phyloP scores from a whole-genome alignment of 768 basidiomycete genomes.

The Auriscalpium microsporum region DNA sequence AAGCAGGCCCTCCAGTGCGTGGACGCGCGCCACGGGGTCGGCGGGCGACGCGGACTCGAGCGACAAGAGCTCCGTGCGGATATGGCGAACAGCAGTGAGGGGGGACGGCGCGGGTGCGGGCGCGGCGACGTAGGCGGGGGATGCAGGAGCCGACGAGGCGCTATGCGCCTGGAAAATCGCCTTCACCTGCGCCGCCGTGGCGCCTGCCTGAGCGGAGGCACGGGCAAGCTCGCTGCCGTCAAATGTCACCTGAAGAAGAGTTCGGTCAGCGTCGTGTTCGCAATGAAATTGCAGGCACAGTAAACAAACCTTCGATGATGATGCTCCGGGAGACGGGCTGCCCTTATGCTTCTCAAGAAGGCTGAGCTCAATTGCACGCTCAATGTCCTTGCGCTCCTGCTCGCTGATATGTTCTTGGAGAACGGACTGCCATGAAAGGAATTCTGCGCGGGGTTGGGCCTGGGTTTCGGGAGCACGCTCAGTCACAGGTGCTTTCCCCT shows the following conservation, averaged over 20 bases:
- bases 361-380: not conserved
- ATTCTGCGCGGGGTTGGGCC: too few relatives aligned
- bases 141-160: not conserved
- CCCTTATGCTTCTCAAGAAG: not conserved
- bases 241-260: not conserved
- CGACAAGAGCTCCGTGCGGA: slow-evolving; percentile 10
- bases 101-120: not conserved
- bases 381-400: not conserved
- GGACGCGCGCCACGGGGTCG: slow-evolving; percentile 49
- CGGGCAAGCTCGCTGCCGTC: slow-evolving; percentile 8
- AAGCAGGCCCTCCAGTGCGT: slow-evolving; percentile 55
- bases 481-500: too few relatives aligned
- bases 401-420: not conserved
- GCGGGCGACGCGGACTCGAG: slow-evolving; percentile 52
- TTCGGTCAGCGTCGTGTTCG: not conserved
- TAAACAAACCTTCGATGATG: not conserved
- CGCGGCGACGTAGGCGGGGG: not conserved
- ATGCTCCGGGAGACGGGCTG: not conserved
- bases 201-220: slow-evolving; percentile 4
- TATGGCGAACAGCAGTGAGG: slow-evolving; percentile 14
- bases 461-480: too few relatives aligned
- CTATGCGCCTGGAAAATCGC: slow-evolving; percentile 12
- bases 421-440: too few relatives aligned
- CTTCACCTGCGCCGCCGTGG: slow-evolving; percentile 4
- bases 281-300: too few relatives aligned